These are phyloP conservation scores for Parastagonospora avenae DNA, from an alignment of 2,329 filamentous ascomycete genomes.

Conservation along the genomic window DNA sequence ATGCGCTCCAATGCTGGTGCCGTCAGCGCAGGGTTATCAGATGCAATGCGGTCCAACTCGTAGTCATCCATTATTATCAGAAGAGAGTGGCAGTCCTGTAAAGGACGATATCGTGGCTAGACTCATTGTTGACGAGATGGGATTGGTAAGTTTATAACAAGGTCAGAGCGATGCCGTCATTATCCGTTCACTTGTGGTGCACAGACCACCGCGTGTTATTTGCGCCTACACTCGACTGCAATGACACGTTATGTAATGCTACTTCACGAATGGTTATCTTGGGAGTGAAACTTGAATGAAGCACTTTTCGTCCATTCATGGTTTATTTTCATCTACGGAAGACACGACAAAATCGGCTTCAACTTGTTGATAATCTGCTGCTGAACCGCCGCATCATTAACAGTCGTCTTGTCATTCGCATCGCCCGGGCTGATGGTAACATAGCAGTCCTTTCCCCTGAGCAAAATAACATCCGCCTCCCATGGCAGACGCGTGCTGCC, in stretches of 20 bases:
- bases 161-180: conserved; percentile 1
- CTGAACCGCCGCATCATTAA: conserved; percentile 48
- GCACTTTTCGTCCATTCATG: too few relatives aligned
- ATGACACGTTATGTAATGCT: too few relatives aligned
- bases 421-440: conserved; percentile 68
- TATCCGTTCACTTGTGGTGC: conserved; percentile 1
- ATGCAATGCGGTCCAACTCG: conserved; percentile 30
- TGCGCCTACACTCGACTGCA: background rate
- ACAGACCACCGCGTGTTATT: background rate
- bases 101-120: too few relatives aligned
- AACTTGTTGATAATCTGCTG: conserved; percentile 31
- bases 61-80: conserved; percentile 38
- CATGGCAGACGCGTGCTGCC: conserved; percentile 61
- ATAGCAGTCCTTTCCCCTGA: conserved; percentile 58
- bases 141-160: background rate
- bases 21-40: conserved; percentile 36
- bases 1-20: conserved; percentile 23
- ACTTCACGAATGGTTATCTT: too few relatives aligned
- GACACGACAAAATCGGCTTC: conserved; percentile 32
- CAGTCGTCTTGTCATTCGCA: conserved; percentile 65
- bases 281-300: background rate
- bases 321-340: conserved; percentile 9
- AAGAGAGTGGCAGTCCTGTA: too few relatives aligned
- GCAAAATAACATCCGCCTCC: conserved; percentile 60
- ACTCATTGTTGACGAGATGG: too few relatives aligned